Evolutionary conservation across 306 rosid species (phyloP), one percentile per base, ranked within the genome.

Genomic region (Medicago ruthenica): DNA sequence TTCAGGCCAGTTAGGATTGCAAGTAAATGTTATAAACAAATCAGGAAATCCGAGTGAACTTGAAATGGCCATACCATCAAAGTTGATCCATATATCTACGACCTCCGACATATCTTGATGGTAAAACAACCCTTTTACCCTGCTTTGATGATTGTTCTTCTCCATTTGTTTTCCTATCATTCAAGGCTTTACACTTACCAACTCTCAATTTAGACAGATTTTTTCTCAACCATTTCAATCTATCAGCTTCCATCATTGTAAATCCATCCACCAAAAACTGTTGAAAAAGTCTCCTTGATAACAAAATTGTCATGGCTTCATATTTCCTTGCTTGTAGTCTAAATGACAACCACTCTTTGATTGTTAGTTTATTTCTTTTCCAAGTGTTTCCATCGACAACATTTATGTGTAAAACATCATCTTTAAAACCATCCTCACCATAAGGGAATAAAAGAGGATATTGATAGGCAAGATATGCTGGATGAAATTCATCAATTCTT

Each of bases 131-230:
- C 0, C 4, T 50, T 50, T 50, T n/a, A 0, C 57, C 45, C 2
- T 9, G 9, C 0, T 9, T 50, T 15, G 18, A 24, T 1, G 8
- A 6, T 0, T 1, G 6, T 2, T 4, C 0, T 0, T 4, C 14
- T 2, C 0, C 0, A 0, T 0, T n/a, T 0, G 7, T 3, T 50
- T 50, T 8, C 0, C 4, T 47, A n/a, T 48, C 3, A 5, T 1
- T n/a, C 0, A 5, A 0, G 15, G 6, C 1, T 1, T 15, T 7
- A 5, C 15, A 48, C 7, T 48, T 48, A 0, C 8, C 2, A 48
- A 48, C 20, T n/a, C 18, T 48, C 0, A 48, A 1, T 0, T 48
- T 48, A 1, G 55, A 15, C 16, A 15, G 55, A 15, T 48, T 48
- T 7, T 1, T 48, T 2, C 18, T 15, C 0, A 48, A 16, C 20